These are phyloP conservation scores for Talaromyces atroroseus DNA, from an alignment of 2,329 filamentous ascomycete species.

Conservation along the genomic window DNA sequence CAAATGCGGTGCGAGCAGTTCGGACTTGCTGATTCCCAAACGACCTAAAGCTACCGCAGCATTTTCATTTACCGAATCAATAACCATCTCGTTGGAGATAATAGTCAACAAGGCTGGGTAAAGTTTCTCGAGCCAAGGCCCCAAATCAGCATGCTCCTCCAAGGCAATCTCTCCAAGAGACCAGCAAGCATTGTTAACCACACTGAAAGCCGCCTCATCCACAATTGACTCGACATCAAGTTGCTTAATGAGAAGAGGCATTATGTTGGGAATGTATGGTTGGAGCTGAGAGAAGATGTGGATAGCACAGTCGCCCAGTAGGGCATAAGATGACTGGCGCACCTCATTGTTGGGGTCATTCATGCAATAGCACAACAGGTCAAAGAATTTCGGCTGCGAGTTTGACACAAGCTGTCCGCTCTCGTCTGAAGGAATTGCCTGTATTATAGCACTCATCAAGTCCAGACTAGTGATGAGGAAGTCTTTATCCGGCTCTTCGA, in stretches of 20 bases:
- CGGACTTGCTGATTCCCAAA: slow-evolving; percentile 72
- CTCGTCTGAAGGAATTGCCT: slow-evolving; percentile 70
- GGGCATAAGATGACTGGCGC: slow-evolving; percentile 88
- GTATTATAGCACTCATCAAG: slow-evolving; percentile 85
- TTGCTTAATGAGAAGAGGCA: slow-evolving; percentile 77
- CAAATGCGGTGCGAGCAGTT: slow-evolving; percentile 72
- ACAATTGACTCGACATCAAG: slow-evolving; percentile 72
- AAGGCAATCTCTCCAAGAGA: slow-evolving; percentile 88
- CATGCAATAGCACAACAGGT: slow-evolving; percentile 87
- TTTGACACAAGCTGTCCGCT: slow-evolving; percentile 69
- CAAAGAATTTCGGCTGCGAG: slow-evolving; percentile 79
- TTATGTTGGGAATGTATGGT: slow-evolving; percentile 63
- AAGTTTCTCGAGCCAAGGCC: slow-evolving; percentile 69
- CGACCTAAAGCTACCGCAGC: slow-evolving; percentile 88
- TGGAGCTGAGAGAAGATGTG: slow-evolving; percentile 81
- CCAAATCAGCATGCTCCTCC: slow-evolving; percentile 66
- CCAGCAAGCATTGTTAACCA: slow-evolving; percentile 98
- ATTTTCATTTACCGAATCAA: slow-evolving; percentile 84
- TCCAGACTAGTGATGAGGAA: slow-evolving; percentile 94
- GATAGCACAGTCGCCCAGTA: slow-evolving; percentile 90
- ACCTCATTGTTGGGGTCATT: slow-evolving; percentile 87
- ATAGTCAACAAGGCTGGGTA: slow-evolving; percentile 75
- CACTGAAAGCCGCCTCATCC: slow-evolving; percentile 79
- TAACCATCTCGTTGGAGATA: slow-evolving; percentile 76
- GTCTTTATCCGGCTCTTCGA: slow-evolving; percentile 88